phyloP scores from a whole-genome alignment of 768 basidiomycete species.

The Holtermannia corniformis region DNA sequence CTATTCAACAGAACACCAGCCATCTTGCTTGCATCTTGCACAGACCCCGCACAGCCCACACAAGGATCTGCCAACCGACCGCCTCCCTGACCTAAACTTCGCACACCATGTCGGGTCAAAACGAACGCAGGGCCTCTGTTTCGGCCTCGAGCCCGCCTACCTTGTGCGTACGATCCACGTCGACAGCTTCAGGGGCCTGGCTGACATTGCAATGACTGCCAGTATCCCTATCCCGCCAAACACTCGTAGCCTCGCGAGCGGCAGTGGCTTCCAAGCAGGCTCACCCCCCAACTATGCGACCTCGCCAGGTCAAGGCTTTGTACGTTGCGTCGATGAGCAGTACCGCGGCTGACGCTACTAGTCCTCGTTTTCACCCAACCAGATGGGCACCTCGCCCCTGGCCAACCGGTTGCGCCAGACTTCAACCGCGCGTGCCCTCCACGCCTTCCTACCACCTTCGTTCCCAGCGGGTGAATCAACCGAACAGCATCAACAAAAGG shows the following conservation, averaged over 20 bases:
- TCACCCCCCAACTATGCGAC: slow-evolving; percentile 25
- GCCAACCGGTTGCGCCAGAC: slow-evolving; percentile 1
- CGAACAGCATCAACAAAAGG: slow-evolving; percentile 46
- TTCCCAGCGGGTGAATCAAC: slow-evolving; percentile 13
- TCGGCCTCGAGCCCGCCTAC: slow-evolving; percentile 39
- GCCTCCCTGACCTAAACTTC: no score
- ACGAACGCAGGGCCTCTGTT: slow-evolving; percentile 34
- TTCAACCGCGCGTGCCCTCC: slow-evolving; percentile 5
- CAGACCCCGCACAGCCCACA: no score
- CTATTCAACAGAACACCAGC: no score
- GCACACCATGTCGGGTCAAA: no score
- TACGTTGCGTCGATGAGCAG: no score
- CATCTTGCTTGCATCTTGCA: no score
- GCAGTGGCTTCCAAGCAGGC: slow-evolving; percentile 32
- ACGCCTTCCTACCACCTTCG: slow-evolving; percentile 7
- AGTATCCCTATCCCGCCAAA: slow-evolving; percentile 42
- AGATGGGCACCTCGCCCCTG: slow-evolving; percentile 3
- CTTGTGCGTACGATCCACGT: slow-evolving; percentile 23
- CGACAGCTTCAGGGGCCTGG: background rate
- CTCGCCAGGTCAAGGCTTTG: slow-evolving; percentile 1
- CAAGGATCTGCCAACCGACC: no score
- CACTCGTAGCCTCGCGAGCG: slow-evolving; percentile 29
- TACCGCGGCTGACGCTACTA: background rate
- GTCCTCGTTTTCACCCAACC: background rate
- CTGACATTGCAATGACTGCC: background rate